These are phyloP conservation scores for Albizia julibrissin DNA, from an alignment of 306 rosid genomes.

Conservation along the genomic window DNA sequence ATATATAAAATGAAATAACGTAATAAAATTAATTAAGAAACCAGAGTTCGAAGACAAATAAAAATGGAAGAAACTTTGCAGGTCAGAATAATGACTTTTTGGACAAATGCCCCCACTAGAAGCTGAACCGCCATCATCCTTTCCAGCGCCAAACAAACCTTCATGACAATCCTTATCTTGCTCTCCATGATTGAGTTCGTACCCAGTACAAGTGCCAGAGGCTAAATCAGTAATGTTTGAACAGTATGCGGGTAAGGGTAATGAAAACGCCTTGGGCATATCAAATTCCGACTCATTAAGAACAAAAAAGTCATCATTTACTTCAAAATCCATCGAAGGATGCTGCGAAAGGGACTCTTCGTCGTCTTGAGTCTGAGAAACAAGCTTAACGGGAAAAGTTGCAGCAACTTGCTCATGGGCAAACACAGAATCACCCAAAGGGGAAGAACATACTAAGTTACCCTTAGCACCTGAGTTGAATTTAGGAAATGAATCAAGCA, in stretches of 20 bases:
- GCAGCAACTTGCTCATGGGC: not conserved
- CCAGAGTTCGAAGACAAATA: constrained; percentile 7
- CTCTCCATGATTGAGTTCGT: constrained; percentile 9
- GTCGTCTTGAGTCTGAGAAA: constrained; percentile 24
- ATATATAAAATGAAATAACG: not conserved
- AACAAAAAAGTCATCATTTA: constrained; percentile 33
- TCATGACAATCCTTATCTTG: constrained; percentile 26
- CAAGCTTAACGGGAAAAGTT: constrained; percentile 13
- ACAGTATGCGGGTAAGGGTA: constrained; percentile 24
- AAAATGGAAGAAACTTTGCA: not conserved
- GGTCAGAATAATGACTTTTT: constrained; percentile 39
- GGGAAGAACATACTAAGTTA: not conserved
- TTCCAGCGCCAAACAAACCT: constrained; percentile 27
- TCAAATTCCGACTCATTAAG: constrained; percentile 25
- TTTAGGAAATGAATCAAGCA: constrained; percentile 40
- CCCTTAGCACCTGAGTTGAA: constrained; percentile 35
- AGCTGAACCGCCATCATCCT: constrained; percentile 27
- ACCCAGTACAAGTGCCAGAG: not conserved
- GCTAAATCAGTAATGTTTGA: constrained; percentile 26
- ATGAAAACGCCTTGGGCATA: not conserved
- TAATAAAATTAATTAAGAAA: not conserved
- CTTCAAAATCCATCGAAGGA: constrained; percentile 36
- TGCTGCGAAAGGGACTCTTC: constrained; percentile 7
- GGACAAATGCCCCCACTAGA: constrained; percentile 28
- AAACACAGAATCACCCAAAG: constrained; percentile 16